Evolutionary conservation across 106 monocot genomes (phyloP).

Genomic region (Dendrobium officinale): DNA sequence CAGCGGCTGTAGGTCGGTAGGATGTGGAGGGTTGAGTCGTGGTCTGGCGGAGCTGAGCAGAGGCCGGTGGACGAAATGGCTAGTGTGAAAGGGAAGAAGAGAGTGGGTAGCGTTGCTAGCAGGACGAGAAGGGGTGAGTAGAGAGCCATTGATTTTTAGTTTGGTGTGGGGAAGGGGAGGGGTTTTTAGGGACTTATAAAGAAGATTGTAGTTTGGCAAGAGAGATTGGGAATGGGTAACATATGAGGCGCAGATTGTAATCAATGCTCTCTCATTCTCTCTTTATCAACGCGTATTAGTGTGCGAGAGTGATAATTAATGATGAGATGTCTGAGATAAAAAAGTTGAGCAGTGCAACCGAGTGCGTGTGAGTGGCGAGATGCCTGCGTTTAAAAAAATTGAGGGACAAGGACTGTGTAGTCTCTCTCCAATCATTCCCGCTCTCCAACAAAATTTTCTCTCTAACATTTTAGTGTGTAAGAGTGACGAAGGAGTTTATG

Average conservation of each 20-base stretch:
- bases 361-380: too few relatives aligned
- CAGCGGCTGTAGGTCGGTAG: slow-evolving; percentile 16
- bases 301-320: too few relatives aligned
- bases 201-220: not conserved
- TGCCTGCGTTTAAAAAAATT: too few relatives aligned
- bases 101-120: not conserved
- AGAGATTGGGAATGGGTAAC: not conserved
- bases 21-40: slow-evolving; percentile 11
- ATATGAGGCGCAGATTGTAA: slow-evolving; percentile 1
- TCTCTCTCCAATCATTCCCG: too few relatives aligned
- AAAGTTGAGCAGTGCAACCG: too few relatives aligned
- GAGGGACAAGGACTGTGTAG: too few relatives aligned
- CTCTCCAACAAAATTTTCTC: too few relatives aligned
- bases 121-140: not conserved
- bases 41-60: not conserved
- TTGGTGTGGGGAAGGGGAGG: not conserved
- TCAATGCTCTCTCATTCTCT: not conserved
- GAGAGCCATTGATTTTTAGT: not conserved
- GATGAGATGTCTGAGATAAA: too few relatives aligned
- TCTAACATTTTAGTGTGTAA: too few relatives aligned
- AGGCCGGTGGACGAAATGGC: not conserved
- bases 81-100: not conserved
- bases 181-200: not conserved
- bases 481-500: too few relatives aligned
- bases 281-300: not conserved